These are phyloP conservation scores for Canavalia gladiata DNA, from an alignment of 306 rosid species.

Conservation along the genomic window DNA sequence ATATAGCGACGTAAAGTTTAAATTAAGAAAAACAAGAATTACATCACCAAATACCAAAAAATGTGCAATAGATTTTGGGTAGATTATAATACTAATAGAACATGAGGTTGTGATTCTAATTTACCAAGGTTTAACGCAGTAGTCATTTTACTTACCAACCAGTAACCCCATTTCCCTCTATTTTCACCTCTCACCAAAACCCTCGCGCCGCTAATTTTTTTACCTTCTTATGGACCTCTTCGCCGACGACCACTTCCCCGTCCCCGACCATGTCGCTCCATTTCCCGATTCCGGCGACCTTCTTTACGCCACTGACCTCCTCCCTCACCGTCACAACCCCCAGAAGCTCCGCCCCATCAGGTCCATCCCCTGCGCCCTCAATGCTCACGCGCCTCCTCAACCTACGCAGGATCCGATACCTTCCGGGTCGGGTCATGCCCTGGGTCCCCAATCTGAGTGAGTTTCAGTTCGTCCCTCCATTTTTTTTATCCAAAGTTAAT, in stretches of 20 bases:
- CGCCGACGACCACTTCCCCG: constrained; percentile 69
- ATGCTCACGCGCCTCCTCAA: not conserved
- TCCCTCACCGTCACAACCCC: constrained; percentile 59
- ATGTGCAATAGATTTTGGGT: not conserved
- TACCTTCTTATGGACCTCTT: constrained; percentile 52
- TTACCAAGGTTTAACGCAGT: not conserved
- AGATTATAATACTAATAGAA: not conserved
- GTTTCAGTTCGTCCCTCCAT: not conserved
- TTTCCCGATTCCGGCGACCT: constrained; percentile 78
- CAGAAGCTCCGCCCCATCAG: constrained; percentile 92
- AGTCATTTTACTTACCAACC: constrained; percentile 40
- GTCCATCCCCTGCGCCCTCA: constrained; percentile 19
- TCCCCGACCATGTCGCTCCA: constrained; percentile 70
- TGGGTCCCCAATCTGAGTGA: constrained; percentile 61
- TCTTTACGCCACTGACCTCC: constrained; percentile 52
- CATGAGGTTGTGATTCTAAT: not conserved
- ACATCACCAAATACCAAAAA: too few relatives aligned
- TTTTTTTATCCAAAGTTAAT: not conserved
- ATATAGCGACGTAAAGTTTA: too few relatives aligned
- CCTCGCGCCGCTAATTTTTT: constrained; percentile 58
- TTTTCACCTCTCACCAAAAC: constrained; percentile 59
- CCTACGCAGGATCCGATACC: constrained; percentile 21
- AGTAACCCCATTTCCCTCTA: constrained; percentile 27
- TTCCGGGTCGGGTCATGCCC: constrained; percentile 54
- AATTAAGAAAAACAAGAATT: too few relatives aligned